phyloP scores from a whole-genome alignment of 352 stramenopile genomes.

The Proteromonas lacertae region DNA sequence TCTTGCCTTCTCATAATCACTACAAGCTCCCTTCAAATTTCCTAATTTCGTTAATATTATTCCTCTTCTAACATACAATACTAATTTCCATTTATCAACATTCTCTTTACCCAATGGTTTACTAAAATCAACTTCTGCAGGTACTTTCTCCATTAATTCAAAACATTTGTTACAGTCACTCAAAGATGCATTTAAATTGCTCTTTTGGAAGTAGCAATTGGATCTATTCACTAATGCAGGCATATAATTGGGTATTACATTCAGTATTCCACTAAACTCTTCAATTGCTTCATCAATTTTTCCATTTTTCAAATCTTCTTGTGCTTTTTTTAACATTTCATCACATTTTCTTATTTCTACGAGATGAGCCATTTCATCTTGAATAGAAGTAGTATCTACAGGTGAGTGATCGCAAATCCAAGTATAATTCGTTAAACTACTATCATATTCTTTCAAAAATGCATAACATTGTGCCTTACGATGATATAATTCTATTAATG shows the following conservation, averaged over 20 bases:
- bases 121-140: not conserved
- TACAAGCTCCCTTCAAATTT: not conserved
- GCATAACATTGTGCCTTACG: too few species aligned
- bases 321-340: too few species aligned
- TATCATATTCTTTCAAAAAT: too few species aligned
- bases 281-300: too few species aligned
- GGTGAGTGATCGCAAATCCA: too few species aligned
- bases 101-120: not conserved
- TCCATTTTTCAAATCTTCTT: too few species aligned
- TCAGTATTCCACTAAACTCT: too few species aligned
- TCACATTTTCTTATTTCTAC: too few species aligned
- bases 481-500: too few species aligned
- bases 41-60: not conserved
- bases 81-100: not conserved
- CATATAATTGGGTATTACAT: not conserved
- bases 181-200: not conserved
- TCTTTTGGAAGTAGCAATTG: not conserved
- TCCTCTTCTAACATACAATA: not conserved
- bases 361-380: too few species aligned
- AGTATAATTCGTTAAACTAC: too few species aligned
- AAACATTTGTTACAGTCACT: not conserved
- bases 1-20: not conserved
- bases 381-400: too few species aligned
- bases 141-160: not conserved
- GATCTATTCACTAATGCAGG: not conserved